A percentile compares a stretch with the other conserved stretches of the same genome.
These are phyloP conservation scores for Rhodotorula graminis DNA, from an alignment of 768 basidiomycete species.

Conservation along the genomic window DNA sequence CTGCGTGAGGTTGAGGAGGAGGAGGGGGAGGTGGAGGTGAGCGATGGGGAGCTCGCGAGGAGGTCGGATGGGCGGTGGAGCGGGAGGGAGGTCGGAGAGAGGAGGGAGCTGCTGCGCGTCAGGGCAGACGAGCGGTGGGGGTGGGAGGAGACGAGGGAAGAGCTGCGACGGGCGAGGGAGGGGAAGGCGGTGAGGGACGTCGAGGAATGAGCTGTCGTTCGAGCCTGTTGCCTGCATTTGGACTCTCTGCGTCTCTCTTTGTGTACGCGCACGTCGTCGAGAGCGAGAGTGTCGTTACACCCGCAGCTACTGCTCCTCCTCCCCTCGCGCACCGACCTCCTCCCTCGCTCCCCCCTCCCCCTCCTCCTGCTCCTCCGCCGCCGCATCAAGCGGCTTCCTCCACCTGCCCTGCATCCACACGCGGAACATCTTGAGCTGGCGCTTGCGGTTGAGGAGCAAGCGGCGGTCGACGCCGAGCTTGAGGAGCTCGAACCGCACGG, in stretches of 20 bases:
- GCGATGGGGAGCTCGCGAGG: background rate
- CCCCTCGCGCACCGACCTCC: background rate
- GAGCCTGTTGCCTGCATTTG: no score
- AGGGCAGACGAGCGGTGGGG: background rate
- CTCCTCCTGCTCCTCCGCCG: background rate
- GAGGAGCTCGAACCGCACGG: slow-evolving; percentile 58
- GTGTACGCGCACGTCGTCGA: no score
- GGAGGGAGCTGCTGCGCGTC: background rate
- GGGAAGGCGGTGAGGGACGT: background rate
- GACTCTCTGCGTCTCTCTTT: no score
- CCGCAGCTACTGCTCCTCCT: no score
- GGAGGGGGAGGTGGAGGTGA: background rate
- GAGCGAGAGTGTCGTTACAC: no score
- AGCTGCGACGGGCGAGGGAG: background rate
- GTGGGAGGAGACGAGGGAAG: background rate
- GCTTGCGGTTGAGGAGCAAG: slow-evolving; percentile 84
- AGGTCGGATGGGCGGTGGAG: background rate
- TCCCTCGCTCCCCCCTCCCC: background rate
- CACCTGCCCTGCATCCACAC: slow-evolving; percentile 67
- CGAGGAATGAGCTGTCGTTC: background rate
- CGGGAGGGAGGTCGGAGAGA: background rate
- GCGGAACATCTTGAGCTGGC: slow-evolving; percentile 93
- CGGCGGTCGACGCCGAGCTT: slow-evolving; percentile 86
- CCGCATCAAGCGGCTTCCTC: slow-evolving; percentile 8
- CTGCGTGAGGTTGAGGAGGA: background rate